Evolutionary conservation across 2,329 filamentous ascomycete species (phyloP).

Genomic region (Macrophomina pseudophaseolina): DNA sequence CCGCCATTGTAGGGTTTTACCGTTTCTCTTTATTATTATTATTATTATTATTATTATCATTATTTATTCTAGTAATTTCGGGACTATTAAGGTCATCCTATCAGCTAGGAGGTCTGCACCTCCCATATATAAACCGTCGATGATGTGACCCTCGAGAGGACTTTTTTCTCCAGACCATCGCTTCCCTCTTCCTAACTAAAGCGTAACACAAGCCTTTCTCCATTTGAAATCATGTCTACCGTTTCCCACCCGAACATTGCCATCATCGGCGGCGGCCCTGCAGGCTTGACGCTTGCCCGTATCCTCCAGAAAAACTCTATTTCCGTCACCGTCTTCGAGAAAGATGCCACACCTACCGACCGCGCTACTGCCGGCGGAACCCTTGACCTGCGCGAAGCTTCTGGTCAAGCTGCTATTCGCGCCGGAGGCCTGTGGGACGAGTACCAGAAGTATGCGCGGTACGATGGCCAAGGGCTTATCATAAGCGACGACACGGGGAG

Average conservation of each 20-base stretch:
- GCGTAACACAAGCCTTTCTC: too few relatives aligned
- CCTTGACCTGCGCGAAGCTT: slow-evolving; percentile 59
- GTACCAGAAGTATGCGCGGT: slow-evolving; percentile 58
- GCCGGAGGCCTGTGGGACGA: slow-evolving; percentile 57
- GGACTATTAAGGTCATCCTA: too few relatives aligned
- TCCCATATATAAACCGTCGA: too few relatives aligned
- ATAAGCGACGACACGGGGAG: slow-evolving; percentile 48
- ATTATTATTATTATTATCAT: too few relatives aligned
- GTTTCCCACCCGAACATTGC: slow-evolving; percentile 46
- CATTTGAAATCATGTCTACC: slow-evolving; percentile 32
- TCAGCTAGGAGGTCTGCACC: too few relatives aligned
- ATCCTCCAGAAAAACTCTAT: slow-evolving; percentile 56
- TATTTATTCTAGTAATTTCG: too few relatives aligned
- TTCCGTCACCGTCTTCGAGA: slow-evolving; percentile 57
- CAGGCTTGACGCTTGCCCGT: slow-evolving; percentile 58
- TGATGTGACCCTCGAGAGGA: too few relatives aligned
- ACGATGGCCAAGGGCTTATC: slow-evolving; percentile 58
- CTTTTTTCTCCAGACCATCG: too few relatives aligned
- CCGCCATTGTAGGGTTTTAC: too few relatives aligned
- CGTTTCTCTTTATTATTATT: too few relatives aligned
- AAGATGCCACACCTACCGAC: slow-evolving; percentile 41
- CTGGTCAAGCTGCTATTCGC: slow-evolving; percentile 58
- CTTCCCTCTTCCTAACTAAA: too few relatives aligned
- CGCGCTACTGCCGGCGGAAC: slow-evolving; percentile 58
- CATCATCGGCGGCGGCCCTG: slow-evolving; percentile 47